Conservation (phyloP, 331 rosid genomes). For the Malus hybrid region DNA sequence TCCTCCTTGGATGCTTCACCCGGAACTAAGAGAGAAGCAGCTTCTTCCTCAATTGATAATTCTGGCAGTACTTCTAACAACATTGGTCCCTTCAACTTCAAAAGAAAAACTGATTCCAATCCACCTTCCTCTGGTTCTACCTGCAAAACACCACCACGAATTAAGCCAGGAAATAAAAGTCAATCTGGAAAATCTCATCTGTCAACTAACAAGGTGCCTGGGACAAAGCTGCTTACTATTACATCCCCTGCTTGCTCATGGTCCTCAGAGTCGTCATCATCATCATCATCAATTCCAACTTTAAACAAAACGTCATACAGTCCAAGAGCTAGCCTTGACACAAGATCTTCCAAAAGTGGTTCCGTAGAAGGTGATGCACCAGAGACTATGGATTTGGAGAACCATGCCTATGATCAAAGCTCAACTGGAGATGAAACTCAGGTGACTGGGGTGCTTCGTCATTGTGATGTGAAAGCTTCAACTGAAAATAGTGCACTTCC, state of each 20-base stretch:
- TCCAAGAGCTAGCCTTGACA: slow-evolving; percentile 64
- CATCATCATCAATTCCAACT: slow-evolving; percentile 29
- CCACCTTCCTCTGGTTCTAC: slow-evolving; percentile 37
- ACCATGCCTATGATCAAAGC: slow-evolving; percentile 19
- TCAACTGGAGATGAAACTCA: slow-evolving; percentile 34
- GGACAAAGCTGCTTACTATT: slow-evolving; percentile 46
- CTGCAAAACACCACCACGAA: slow-evolving; percentile 43
- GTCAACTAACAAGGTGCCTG: slow-evolving; percentile 36
- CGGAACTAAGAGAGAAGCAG: slow-evolving; percentile 34
- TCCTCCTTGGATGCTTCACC: slow-evolving; percentile 32
- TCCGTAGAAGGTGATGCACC: slow-evolving; percentile 32
- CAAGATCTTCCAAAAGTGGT: slow-evolving; percentile 35
- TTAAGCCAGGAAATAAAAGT: slow-evolving; percentile 28
- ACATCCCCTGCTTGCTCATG: slow-evolving; percentile 83
- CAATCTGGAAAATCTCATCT: slow-evolving; percentile 37
- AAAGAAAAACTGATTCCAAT: slow-evolving; percentile 32
- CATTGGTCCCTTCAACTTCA: slow-evolving; percentile 30
- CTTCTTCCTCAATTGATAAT: slow-evolving; percentile 20
- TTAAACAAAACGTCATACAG: slow-evolving; percentile 35
- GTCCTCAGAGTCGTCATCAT: slow-evolving; percentile 76
- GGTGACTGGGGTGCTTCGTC: slow-evolving; percentile 21
- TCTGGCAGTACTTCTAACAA: slow-evolving; percentile 30
- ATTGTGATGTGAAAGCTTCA: slow-evolving; percentile 27
- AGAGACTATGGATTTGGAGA: slow-evolving; percentile 28
- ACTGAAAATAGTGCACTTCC: slow-evolving; percentile 22